Evolutionary conservation across 306 rosid genomes (phyloP).

Genomic region (Cucumis melo): DNA sequence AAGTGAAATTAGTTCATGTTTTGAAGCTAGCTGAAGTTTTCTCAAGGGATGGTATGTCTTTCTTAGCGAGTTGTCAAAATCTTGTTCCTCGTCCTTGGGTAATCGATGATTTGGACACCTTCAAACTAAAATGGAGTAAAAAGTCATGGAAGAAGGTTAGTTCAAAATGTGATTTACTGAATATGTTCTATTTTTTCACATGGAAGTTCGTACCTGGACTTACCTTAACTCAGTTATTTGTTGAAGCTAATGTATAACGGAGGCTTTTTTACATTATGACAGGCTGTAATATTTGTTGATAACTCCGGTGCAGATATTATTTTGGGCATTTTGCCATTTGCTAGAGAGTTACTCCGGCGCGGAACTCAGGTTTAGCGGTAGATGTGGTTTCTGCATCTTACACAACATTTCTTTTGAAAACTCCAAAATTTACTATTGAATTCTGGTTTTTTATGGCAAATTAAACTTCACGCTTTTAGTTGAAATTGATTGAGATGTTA

Average conservation of each 20-base stretch:
- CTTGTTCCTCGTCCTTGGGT: constrained; percentile 97
- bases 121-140: constrained; percentile 73
- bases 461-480: not conserved
- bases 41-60: constrained; percentile 91
- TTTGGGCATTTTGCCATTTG: constrained; percentile 92
- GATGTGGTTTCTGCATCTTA: constrained; percentile 1
- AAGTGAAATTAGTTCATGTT: constrained; percentile 14
- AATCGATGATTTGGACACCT: constrained; percentile 75
- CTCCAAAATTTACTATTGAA: not conserved
- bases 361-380: constrained; percentile 66
- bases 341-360: constrained; percentile 73
- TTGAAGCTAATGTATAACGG: constrained; percentile 11
- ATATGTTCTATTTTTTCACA: not conserved
- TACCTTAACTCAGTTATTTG: not conserved
- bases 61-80: constrained; percentile 80
- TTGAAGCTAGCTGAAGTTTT: constrained; percentile 93
- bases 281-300: constrained; percentile 91
- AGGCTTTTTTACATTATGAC: constrained; percentile 14
- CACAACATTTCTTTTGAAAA: not conserved
- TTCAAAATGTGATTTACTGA: not conserved
- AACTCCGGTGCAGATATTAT: constrained; percentile 95
- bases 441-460: not conserved
- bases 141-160: constrained; percentile 84
- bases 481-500: not conserved
- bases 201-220: not conserved